These are phyloP conservation scores for Sugiyamaella boreocaroliniensis DNA, from an alignment of 805 yeast species.

Conservation along the genomic window DNA sequence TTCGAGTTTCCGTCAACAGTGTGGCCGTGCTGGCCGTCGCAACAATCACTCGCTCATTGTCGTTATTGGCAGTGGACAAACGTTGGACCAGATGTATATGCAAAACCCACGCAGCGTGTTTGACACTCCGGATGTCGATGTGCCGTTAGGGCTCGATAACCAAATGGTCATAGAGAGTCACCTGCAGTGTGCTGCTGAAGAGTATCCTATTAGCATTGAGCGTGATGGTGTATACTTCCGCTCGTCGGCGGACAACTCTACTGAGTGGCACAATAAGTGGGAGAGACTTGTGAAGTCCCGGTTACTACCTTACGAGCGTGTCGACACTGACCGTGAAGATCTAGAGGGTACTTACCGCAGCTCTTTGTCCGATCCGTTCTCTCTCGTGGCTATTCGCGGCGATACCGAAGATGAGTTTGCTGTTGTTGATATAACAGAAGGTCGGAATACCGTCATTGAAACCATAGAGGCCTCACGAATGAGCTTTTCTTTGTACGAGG, in stretches of 20 bases:
- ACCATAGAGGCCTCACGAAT: slow-evolving; percentile 85
- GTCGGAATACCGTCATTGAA: slow-evolving; percentile 60
- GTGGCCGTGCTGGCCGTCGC: slow-evolving; percentile 95
- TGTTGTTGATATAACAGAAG: slow-evolving; percentile 81
- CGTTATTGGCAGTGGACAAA: slow-evolving; percentile 69
- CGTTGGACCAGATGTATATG: slow-evolving; percentile 81
- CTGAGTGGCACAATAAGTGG: neutral
- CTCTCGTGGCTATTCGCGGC: slow-evolving; percentile 70
- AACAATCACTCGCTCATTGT: slow-evolving; percentile 73
- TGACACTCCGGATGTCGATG: slow-evolving; percentile 45
- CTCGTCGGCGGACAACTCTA: slow-evolving; percentile 17
- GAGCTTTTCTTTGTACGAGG: slow-evolving; percentile 82
- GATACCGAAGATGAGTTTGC: slow-evolving; percentile 78
- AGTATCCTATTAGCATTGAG: slow-evolving; percentile 54
- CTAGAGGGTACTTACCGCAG: neutral
- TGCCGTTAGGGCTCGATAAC: slow-evolving; percentile 56
- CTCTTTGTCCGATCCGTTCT: slow-evolving; percentile 73
- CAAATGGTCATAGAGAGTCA: slow-evolving; percentile 67
- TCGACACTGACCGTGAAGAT: neutral
- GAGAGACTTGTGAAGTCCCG: slow-evolving; percentile 30
- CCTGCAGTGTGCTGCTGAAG: slow-evolving; percentile 91
- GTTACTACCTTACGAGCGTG: slow-evolving; percentile 36
- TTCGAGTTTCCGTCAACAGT: slow-evolving; percentile 86
- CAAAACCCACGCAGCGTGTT: slow-evolving; percentile 56
- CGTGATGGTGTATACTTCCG: slow-evolving; percentile 56